These are phyloP conservation scores for Macrolepiota dolichaula DNA, from an alignment of 768 basidiomycete genomes.

Conservation along the genomic window DNA sequence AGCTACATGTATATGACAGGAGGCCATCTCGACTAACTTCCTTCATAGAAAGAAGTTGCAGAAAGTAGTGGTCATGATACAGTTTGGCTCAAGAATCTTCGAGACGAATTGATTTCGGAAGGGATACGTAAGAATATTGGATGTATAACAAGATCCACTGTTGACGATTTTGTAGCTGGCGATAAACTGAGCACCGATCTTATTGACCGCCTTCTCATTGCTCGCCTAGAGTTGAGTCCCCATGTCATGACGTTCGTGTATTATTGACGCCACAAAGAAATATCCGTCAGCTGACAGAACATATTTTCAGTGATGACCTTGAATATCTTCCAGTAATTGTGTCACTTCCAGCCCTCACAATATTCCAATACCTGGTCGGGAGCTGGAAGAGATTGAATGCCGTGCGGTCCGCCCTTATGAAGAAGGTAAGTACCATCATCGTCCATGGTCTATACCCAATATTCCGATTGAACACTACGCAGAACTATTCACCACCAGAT, in stretches of 20 bases:
- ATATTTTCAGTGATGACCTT: conserved; percentile 57
- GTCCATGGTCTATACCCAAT: background rate
- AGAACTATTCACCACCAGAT: conserved; percentile 64
- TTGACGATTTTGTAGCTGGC: conserved; percentile 23
- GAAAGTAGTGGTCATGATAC: conserved; percentile 61
- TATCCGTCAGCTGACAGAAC: conserved; percentile 5
- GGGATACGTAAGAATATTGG: conserved; percentile 37
- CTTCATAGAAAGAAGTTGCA: conserved; percentile 50
- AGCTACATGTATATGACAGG: conserved; percentile 18
- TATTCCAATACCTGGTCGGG: conserved; percentile 86
- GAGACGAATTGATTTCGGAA: conserved; percentile 65
- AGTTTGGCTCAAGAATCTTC: conserved; percentile 82
- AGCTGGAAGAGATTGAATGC: conserved; percentile 87
- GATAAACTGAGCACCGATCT: conserved; percentile 53
- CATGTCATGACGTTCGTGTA: conserved; percentile 58
- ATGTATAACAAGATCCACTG: background rate
- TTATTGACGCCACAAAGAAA: background rate
- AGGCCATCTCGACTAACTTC: conserved; percentile 3
- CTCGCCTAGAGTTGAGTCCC: conserved; percentile 79
- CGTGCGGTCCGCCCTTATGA: conserved; percentile 49
- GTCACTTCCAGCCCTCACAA: conserved; percentile 74
- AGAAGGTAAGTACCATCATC: conserved; percentile 46
- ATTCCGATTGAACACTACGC: background rate
- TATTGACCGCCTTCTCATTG: conserved; percentile 77
- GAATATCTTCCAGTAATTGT: conserved; percentile 72